Evolutionary conservation across 2,329 filamentous ascomycete species (phyloP), one percentile per base, ranked within the genome.

Genomic region (Paraphoma chrysanthemicola): DNA sequence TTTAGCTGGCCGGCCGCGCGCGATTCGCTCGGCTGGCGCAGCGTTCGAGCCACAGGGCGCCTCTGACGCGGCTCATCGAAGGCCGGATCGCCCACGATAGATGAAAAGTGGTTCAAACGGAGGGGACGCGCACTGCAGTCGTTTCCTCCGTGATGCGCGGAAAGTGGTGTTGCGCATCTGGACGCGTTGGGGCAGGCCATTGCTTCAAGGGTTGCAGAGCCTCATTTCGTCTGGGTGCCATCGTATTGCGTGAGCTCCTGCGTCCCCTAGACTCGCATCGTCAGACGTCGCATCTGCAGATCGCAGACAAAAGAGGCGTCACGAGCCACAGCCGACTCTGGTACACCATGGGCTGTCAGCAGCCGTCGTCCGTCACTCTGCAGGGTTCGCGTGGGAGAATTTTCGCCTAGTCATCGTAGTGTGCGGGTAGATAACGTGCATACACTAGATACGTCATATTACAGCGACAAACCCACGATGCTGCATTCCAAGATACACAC

Each of bases 321-420:
- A 57, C 54, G 46, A 57, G 54, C 55, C 47, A 57, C 55, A 57
- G 28, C 51, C 48, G 33, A 51, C 28, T 10, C 17, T 12, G 12
- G 39, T 44, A 31, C 9, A 36, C 33, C 6, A 36, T 3, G 33
- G 33, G n/a, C 23, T 45, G 38, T 33, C 17, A 43, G 36, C 14
- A 17, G 47, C 38, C 48, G 44, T 44, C 11, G 39, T 44, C 50
- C 51, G 56, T 58, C 56, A 54, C 42, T 45, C 36, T 49, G 56
- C 56, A 55, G 43, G 44, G 56, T 59, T 59, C 56, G 53, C 49
- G 45, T 56, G 49, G 56, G 23, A 18, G 44, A 28, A 44, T 51
- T 11, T 44, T 44, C 48, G 48, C 43, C 42, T 49, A 33, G 49
- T 11, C 8, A 47, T 23, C 23, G 23, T 23, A 23, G 23, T 23